phyloP scores from a whole-genome alignment of 169 alveolate species.

The Plasmodium malariae region DNA sequence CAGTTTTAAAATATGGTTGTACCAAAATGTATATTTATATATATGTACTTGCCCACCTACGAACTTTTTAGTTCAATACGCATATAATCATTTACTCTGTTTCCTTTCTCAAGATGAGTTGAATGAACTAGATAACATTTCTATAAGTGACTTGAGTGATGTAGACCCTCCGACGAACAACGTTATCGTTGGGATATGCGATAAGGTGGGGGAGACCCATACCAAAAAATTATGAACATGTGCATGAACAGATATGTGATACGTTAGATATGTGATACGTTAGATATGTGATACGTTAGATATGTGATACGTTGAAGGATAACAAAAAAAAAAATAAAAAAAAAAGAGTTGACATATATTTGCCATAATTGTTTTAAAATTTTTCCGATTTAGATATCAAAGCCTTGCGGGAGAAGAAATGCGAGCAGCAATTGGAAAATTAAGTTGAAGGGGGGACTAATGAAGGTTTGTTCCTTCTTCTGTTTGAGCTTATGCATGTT shows the following conservation, averaged over 20 bases:
- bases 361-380: too few species aligned
- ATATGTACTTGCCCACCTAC: neutral
- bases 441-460: constrained; percentile 68
- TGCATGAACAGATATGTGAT: too few species aligned
- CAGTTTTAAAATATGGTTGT: too few species aligned
- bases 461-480: constrained; percentile 31
- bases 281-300: too few species aligned
- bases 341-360: too few species aligned
- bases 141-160: constrained; percentile 72
- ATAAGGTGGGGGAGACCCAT: constrained; percentile 34
- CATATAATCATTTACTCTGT: neutral
- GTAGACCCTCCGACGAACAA: constrained; percentile 73
- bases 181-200: constrained; percentile 44
- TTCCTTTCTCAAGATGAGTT: constrained; percentile 30
- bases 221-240: too few species aligned
- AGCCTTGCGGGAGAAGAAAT: constrained; percentile 70
- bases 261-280: too few species aligned
- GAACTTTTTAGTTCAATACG: neutral
- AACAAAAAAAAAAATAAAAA: too few species aligned
- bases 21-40: constrained; percentile 1
- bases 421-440: constrained; percentile 70
- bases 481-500: too few species aligned
- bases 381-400: constrained; percentile 63
- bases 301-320: too few species aligned
- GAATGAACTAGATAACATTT: constrained; percentile 47